phyloP scores from a whole-genome alignment of 208 protist species.

The Paratrypanosoma confusum region DNA sequence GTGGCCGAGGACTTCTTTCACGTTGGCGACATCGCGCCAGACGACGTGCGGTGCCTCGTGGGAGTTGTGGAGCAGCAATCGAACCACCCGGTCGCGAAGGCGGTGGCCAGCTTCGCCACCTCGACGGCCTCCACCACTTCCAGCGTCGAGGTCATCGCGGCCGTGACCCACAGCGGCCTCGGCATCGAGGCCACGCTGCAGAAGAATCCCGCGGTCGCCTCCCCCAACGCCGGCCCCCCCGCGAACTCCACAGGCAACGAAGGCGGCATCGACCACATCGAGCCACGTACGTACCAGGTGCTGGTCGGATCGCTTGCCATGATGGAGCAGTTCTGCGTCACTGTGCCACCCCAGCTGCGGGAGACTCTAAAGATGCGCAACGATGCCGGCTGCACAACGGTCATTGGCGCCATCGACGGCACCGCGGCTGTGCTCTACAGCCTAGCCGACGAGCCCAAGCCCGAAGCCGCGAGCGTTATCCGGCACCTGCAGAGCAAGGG shows the following conservation, averaged over 20 bases:
- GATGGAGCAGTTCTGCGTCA: conserved; percentile 20
- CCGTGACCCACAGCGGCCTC: conserved; percentile 21
- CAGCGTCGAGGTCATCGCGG: conserved; percentile 6
- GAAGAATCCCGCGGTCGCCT: conserved; percentile 2
- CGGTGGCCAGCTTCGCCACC: conserved; percentile 26
- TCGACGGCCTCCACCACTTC: background rate
- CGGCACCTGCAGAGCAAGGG: conserved; percentile 29
- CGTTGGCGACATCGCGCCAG: background rate
- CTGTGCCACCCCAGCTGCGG: conserved; percentile 14
- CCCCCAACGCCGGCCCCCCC: conserved; percentile 11
- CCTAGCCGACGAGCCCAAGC: conserved; percentile 79
- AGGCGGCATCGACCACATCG: conserved; percentile 1
- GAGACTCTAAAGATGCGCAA: conserved; percentile 18
- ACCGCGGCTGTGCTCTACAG: conserved; percentile 31
- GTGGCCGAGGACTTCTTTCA: conserved; percentile 13
- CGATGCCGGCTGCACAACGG: conserved; percentile 31
- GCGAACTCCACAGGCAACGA: conserved; percentile 2
- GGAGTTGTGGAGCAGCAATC: conserved; percentile 47
- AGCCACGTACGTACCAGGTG: too few species aligned
- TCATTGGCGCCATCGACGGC: conserved; percentile 74
- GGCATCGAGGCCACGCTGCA: conserved; percentile 31
- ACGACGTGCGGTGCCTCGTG: conserved; percentile 17
- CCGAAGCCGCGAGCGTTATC: conserved; percentile 71
- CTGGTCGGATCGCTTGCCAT: conserved; percentile 75
- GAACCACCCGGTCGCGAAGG: conserved; percentile 84